Percentiles rank a stretch among this genome's conserved stretches.
These are phyloP conservation scores for Dioszegia aurantiaca DNA, from an alignment of 768 basidiomycete species.

Conservation along the genomic window DNA sequence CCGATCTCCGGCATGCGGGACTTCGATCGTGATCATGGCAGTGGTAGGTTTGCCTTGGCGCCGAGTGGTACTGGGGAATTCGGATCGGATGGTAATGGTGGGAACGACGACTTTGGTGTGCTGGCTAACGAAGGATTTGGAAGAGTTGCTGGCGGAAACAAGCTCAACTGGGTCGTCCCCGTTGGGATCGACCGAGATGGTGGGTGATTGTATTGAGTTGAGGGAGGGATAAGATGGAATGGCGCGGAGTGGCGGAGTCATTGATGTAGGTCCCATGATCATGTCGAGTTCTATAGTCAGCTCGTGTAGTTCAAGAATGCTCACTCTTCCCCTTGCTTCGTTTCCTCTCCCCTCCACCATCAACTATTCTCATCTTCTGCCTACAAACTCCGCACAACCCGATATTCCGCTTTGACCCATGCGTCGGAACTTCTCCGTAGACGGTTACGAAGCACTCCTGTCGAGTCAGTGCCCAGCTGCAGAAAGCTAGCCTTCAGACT, in stretches of 20 bases:
- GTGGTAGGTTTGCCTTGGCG: conserved; percentile 70
- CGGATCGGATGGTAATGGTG: conserved; percentile 87
- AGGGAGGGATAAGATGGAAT: conserved; percentile 39
- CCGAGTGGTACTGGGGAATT: conserved; percentile 78
- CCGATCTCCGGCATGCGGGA: conserved; percentile 58
- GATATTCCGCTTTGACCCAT: conserved; percentile 63
- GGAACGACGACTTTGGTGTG: conserved; percentile 75
- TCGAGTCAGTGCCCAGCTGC: conserved; percentile 4
- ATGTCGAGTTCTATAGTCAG: conserved; percentile 75
- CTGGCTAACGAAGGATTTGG: conserved; percentile 48
- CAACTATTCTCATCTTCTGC: conserved; percentile 91
- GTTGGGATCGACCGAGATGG: conserved; percentile 59
- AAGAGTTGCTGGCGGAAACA: conserved; percentile 37
- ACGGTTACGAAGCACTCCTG: conserved; percentile 96
- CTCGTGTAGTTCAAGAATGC: conserved; percentile 17
- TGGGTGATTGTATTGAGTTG: conserved; percentile 15
- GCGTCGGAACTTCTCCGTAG: conserved; percentile 77
- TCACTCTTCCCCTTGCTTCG: conserved; percentile 75
- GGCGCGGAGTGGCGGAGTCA: conserved; percentile 54
- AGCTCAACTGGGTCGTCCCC: conserved; percentile 83
- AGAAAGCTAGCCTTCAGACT: conserved; percentile 14
- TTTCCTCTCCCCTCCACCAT: conserved; percentile 62
- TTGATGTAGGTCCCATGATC: conserved; percentile 63
- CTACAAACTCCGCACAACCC: conserved; percentile 97
- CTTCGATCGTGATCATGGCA: conserved; percentile 88